These are phyloP conservation scores for Acacia acuminata DNA, from an alignment of 306 rosid genomes.

Conservation along the genomic window DNA sequence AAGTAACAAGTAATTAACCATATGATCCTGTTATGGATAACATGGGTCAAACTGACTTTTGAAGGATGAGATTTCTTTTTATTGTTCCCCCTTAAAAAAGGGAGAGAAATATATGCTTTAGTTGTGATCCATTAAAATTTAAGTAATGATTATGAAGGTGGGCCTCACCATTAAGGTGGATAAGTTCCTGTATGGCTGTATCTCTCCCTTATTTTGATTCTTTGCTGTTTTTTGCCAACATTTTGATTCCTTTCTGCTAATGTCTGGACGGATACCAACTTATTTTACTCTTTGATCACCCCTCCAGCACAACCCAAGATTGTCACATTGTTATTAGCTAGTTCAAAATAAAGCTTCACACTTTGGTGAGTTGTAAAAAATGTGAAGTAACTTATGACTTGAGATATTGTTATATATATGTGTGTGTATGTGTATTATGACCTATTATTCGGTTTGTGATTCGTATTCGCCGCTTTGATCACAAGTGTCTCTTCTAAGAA, in stretches of 20 bases:
- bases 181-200: background rate
- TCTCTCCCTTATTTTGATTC: background rate
- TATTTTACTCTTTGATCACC: background rate
- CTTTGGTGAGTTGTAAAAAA: too few relatives aligned
- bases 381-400: background rate
- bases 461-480: fast-evolving
- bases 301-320: background rate
- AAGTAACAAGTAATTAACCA: background rate
- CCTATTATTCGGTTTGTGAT: too few relatives aligned
- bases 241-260: background rate
- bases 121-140: constrained; percentile 15
- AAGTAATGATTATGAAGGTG: background rate
- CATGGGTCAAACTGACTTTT: constrained; percentile 22
- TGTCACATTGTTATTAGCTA: background rate
- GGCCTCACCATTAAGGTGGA: constrained; percentile 10
- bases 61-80: background rate
- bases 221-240: background rate
- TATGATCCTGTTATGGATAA: background rate
- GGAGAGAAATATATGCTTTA: background rate
- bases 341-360: background rate
- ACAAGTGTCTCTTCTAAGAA: fast-evolving
- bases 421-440: too few relatives aligned
- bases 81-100: background rate
- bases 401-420: background rate
- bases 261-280: background rate